Percentiles rank a stretch among this genome's conserved stretches.
Evolutionary conservation across 2,329 filamentous ascomycete species (phyloP).

Genomic region (Paracoccidioides brasiliensis): DNA sequence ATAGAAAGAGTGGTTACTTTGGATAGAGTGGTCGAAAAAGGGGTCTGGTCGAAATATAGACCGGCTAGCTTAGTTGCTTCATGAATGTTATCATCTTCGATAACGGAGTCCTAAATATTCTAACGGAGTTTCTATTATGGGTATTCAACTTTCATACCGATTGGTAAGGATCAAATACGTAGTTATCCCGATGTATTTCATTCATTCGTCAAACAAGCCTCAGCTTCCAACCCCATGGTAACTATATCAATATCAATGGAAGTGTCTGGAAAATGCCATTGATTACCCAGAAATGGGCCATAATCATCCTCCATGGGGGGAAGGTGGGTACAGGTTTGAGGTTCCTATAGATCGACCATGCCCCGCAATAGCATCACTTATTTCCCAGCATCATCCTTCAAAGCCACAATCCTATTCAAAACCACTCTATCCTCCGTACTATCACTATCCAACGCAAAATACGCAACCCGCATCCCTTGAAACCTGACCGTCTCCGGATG

Average conservation of each 20-base stretch:
- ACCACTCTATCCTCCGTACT: conserved; percentile 65
- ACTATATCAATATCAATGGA: no score
- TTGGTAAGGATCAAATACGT: not conserved
- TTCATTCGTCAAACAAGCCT: not conserved
- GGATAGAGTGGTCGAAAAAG: no score
- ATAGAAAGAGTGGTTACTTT: no score
- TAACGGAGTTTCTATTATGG: not conserved
- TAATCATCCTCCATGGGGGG: not conserved
- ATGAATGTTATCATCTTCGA: no score
- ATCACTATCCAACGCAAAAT: conserved; percentile 49
- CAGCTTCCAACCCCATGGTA: not conserved
- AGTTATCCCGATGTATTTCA: not conserved
- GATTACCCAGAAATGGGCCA: not conserved
- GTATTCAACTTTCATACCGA: not conserved
- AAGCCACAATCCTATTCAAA: conserved; percentile 76
- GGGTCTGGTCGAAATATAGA: no score
- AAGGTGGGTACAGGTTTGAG: not conserved
- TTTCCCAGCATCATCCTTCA: conserved; percentile 60
- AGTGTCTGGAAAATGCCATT: no score
- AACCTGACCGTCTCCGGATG: conserved; percentile 70
- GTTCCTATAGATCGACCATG: not conserved
- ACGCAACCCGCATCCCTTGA: conserved; percentile 80
- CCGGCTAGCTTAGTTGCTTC: no score
- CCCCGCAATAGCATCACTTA: not conserved
- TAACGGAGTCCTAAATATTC: no score